Conservation (phyloP, 257 asterid species). For the Nicotiana benthamiana region DNA sequence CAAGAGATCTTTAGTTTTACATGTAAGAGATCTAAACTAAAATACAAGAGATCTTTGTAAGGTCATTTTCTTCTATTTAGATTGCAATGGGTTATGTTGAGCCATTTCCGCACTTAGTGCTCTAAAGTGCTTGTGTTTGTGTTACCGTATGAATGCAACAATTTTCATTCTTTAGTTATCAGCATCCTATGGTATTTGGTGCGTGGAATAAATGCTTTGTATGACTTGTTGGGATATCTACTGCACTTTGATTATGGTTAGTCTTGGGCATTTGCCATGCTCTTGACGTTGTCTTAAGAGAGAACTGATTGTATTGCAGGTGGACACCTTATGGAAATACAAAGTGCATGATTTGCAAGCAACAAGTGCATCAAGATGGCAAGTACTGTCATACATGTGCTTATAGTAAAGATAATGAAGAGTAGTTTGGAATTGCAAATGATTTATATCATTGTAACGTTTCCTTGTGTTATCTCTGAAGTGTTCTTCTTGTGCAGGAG, state of each 20-base stretch:
- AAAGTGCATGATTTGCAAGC: constrained; percentile 91
- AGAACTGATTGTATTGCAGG: constrained; percentile 35
- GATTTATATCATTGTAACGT: background rate
- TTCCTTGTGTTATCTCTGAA: background rate
- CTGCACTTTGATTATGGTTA: background rate
- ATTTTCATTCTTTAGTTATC: background rate
- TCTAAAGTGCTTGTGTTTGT: background rate
- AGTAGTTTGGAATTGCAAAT: background rate
- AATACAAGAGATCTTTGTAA: too few relatives aligned
- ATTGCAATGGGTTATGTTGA: too few relatives aligned
- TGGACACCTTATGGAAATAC: constrained; percentile 82
- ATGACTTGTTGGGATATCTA: background rate
- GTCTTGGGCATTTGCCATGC: background rate
- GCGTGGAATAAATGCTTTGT: background rate
- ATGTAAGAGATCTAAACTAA: too few relatives aligned
- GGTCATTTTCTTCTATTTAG: too few relatives aligned
- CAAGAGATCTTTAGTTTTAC: too few relatives aligned
- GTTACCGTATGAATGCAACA: background rate
- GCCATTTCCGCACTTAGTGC: background rate
- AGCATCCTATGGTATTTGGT: background rate
- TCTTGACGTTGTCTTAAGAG: background rate
- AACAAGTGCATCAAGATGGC: constrained; percentile 96
- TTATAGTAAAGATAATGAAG: constrained; percentile 71
- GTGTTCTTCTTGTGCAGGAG: constrained; percentile 55
- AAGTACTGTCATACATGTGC: constrained; percentile 98